A percentile compares a stretch with the other conserved stretches of the same genome.
Conservation (phyloP, 176 grass and related monocot genomes). For the Rhynchospora breviuscula region DNA sequence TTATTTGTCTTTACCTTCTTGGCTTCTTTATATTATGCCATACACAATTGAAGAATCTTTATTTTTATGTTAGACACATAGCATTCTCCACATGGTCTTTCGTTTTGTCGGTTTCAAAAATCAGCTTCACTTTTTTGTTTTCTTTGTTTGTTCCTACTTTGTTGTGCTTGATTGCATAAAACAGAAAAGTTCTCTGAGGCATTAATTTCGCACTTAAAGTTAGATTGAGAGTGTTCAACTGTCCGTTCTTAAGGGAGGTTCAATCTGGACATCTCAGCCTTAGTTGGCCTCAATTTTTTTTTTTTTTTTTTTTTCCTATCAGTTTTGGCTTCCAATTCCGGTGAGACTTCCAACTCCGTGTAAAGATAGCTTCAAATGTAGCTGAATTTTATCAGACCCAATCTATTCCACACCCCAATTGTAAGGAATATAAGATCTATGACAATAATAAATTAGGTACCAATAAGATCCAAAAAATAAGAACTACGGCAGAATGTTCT, state of each 20-base stretch:
- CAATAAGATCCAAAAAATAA: neutral
- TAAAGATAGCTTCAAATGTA: neutral
- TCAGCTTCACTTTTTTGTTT: neutral
- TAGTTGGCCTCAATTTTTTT: neutral
- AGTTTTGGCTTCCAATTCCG: neutral
- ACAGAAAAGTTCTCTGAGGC: neutral
- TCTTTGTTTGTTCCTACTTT: neutral
- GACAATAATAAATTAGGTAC: neutral
- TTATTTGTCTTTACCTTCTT: no score
- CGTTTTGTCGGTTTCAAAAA: neutral
- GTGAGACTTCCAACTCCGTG: neutral
- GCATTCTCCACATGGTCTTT: neutral
- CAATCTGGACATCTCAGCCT: neutral
- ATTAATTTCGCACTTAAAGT: conserved; percentile 2
- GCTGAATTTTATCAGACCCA: neutral
- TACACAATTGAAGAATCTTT: neutral
- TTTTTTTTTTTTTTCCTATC: no score
- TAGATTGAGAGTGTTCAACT: neutral
- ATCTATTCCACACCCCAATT: neutral
- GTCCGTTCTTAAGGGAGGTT: neutral
- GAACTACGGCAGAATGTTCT: neutral
- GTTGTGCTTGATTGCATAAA: neutral
- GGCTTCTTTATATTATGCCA: no score
- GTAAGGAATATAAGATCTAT: no score
- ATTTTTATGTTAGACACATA: neutral